Conservation (phyloP, 805 yeast genomes). For the Ogataea zsoltii region DNA sequence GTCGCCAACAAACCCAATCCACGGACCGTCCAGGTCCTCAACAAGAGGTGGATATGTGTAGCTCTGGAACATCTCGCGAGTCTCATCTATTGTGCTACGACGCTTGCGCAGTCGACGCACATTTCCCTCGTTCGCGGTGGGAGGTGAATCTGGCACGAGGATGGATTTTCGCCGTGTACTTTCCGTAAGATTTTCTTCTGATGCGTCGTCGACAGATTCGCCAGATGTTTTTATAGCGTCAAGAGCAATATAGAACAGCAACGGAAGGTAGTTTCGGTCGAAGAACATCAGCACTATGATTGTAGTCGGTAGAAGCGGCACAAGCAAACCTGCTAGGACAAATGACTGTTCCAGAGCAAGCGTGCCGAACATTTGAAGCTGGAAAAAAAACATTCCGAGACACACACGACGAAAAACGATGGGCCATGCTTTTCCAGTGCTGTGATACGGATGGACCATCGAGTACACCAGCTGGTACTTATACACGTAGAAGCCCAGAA, state of each 20-base stretch:
- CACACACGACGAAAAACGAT: conserved; percentile 57
- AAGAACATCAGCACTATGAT: conserved; percentile 48
- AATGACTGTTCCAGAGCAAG: conserved; percentile 60
- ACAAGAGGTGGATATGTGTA: conserved; percentile 50
- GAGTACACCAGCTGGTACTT: conserved; percentile 63
- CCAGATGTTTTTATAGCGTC: conserved; percentile 51
- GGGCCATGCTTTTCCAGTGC: conserved; percentile 70
- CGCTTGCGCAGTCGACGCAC: conserved; percentile 31
- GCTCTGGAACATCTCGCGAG: conserved; percentile 50
- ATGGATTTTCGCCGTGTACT: background rate
- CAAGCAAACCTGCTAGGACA: conserved; percentile 45
- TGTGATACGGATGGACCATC: conserved; percentile 63
- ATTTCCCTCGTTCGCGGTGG: background rate
- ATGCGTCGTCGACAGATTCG: conserved; percentile 29
- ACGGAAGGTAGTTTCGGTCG: conserved; percentile 55
- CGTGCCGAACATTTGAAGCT: conserved; percentile 65
- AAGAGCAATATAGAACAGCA: conserved; percentile 56
- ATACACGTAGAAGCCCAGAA: conserved; percentile 58
- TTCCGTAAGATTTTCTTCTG: too few relatives aligned
- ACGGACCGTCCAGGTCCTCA: conserved; percentile 54
- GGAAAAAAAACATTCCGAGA: conserved; percentile 55
- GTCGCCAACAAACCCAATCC: conserved; percentile 59
- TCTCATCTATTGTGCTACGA: conserved; percentile 57
- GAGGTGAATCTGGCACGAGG: background rate
- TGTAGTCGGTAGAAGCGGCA: conserved; percentile 51